These are phyloP conservation scores for Xylaria sp. DNA, from an alignment of 2,329 filamentous ascomycete genomes.

Conservation along the genomic window DNA sequence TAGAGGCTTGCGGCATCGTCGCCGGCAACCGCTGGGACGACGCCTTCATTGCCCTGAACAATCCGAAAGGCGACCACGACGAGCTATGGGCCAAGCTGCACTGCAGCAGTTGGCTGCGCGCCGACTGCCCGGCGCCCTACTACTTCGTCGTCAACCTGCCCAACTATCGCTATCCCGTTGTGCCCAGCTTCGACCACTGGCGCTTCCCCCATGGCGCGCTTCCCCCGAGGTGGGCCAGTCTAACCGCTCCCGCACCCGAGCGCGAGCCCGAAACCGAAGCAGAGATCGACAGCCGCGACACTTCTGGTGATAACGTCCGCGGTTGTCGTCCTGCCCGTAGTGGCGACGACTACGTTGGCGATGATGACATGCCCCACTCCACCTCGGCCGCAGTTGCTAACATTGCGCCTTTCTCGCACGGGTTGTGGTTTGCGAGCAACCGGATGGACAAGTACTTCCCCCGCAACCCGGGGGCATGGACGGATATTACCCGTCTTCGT, in stretches of 20 bases:
- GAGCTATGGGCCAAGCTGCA: not conserved
- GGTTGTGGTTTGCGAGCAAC: slow-evolving; percentile 4
- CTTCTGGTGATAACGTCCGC: no score
- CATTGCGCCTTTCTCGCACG: slow-evolving; percentile 1
- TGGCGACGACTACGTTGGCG: no score
- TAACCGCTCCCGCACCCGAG: not conserved
- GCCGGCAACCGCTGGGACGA: slow-evolving; percentile 10
- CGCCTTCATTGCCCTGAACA: slow-evolving; percentile 7
- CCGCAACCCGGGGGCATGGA: not conserved
- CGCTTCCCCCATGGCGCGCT: slow-evolving; percentile 15
- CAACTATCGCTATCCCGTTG: slow-evolving; percentile 1
- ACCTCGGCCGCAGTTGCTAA: not conserved
- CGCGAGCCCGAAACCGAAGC: no score
- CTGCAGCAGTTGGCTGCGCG: not conserved
- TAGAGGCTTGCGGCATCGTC: slow-evolving; percentile 14
- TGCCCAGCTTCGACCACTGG: slow-evolving; percentile 17
- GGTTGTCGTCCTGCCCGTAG: not conserved
- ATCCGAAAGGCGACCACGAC: not conserved
- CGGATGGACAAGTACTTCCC: slow-evolving; percentile 10
- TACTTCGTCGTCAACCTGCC: slow-evolving; percentile 10
- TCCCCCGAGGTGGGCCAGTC: not conserved
- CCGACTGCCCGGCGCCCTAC: not conserved
- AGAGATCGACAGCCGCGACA: no score
- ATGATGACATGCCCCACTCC: not conserved
- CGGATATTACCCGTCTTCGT: not conserved